Base-by-base conservation (phyloP, 495 filamentous ascomycete genomes). In the Xylaria palmicola region DNA sequence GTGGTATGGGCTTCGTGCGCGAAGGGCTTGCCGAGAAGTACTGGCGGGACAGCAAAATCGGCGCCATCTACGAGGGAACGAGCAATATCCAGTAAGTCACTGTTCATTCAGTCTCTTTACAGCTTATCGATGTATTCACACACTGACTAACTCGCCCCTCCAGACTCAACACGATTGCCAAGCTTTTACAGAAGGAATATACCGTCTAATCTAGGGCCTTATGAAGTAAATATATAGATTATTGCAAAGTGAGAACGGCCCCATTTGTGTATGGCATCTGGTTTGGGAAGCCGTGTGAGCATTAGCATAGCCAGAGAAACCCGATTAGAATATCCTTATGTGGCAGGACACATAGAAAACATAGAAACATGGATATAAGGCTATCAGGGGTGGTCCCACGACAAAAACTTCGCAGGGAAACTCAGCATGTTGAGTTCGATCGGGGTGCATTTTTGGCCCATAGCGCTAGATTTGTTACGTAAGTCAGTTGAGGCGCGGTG, bases 1-100 rank as follows among this genome's bases (percentile, higher is more conserved):
- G 94, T 34, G 94, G 94, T 52, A 97, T 97, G 94, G 83, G 83
- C 12, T 99, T 99, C 67, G 94, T 98, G 37, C 81, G 94, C 40
- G 94, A 99, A 74, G 94, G 94, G 2, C 86, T 97, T 62, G 94
- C 95, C 4, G 94, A 99, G 87, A 99, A 99, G 85, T 95, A 88
- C 79, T 99, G 88, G 82, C 83, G 94, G 22, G 94, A 99, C 74
- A 93, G 90, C 79, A 99, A 97, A 86, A 99, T 99, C 71, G 94
- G 94, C 1, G 92, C 91, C 45, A 98, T 99, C 64, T 98, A 99
- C 77, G 94, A 99, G 81, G 94, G 94, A 41, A 96, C 92, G 56
- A 84, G 81, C 71, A 85, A 85, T 68, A 85, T 85, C 49, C 82
- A 85, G 80, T 81, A 74, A 69, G 78, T 70, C n/a, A n/a, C n/a